Percentiles rank a stretch among this genome's conserved stretches.
phyloP scores from a whole-genome alignment of 257 asterid species.

The Lycium barbarum region DNA sequence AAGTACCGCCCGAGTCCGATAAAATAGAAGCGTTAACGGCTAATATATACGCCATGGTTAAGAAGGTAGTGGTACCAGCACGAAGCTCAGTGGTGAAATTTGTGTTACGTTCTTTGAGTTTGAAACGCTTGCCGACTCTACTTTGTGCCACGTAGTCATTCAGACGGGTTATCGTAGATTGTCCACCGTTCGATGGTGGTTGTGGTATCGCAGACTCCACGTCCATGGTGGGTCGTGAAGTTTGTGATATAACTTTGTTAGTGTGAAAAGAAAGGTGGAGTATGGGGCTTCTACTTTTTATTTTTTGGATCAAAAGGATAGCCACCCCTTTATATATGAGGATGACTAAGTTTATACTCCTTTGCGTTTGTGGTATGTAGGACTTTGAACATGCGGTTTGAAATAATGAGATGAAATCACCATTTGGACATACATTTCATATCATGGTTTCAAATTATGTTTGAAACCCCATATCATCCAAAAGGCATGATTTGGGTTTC shows the following conservation, averaged over 20 bases:
- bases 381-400: no score
- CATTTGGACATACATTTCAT: no score
- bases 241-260: conserved; percentile 4
- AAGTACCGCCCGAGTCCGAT: conserved; percentile 92
- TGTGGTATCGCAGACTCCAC: conserved; percentile 49
- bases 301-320: background rate
- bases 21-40: conserved; percentile 96
- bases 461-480: no score
- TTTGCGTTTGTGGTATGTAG: no score
- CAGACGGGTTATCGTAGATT: conserved; percentile 50
- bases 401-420: no score
- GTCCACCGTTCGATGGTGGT: conserved; percentile 26
- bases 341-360: background rate
- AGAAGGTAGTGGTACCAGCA: conserved; percentile 97
- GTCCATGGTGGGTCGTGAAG: conserved; percentile 50
- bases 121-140: conserved; percentile 71
- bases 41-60: conserved; percentile 97
- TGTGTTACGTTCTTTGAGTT: conserved; percentile 74
- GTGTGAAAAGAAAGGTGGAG: conserved; percentile 29
- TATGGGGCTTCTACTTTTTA: conserved; percentile 10
- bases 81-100: conserved; percentile 96
- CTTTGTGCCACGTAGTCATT: conserved; percentile 61
- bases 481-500: no score
- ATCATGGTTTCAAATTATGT: no score
- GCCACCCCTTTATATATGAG: conserved; percentile 24